These are phyloP conservation scores for Parascedosporium putredinis DNA, from an alignment of 2,329 filamentous ascomycete genomes.

Conservation along the genomic window DNA sequence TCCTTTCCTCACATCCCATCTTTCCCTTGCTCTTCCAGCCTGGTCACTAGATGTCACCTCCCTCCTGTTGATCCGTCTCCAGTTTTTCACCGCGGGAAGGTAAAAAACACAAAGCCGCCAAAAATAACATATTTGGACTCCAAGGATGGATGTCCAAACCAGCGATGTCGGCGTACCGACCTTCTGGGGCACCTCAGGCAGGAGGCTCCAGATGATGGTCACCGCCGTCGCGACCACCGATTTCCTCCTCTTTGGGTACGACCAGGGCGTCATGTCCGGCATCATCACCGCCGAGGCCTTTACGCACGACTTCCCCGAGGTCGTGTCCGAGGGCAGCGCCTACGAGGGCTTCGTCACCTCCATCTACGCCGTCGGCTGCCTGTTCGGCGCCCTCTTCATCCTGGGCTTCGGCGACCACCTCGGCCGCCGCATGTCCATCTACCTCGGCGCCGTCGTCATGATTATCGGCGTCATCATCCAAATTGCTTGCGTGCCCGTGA, in stretches of 20 bases:
- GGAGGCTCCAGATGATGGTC: constrained; percentile 42
- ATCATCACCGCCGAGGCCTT: constrained; percentile 41
- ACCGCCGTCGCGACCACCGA: constrained; percentile 55
- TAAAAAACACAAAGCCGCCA: not conserved
- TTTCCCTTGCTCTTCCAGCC: too few relatives aligned
- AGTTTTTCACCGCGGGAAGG: not conserved
- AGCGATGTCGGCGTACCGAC: constrained; percentile 21
- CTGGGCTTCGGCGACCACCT: constrained; percentile 45
- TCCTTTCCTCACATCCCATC: too few relatives aligned
- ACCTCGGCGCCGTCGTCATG: constrained; percentile 48
- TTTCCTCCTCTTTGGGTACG: constrained; percentile 51
- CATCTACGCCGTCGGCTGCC: constrained; percentile 8
- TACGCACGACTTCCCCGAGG: constrained; percentile 32
- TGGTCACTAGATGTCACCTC: too few relatives aligned
- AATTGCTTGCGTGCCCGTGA: constrained; percentile 40
- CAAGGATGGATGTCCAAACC: not conserved
- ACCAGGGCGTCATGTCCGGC: constrained; percentile 43
- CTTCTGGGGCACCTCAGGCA: constrained; percentile 50
- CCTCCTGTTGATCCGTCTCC: not conserved
- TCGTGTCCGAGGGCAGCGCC: not conserved
- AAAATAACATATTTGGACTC: not conserved
- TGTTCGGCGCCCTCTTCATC: constrained; percentile 8
- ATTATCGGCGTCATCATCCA: constrained; percentile 49
- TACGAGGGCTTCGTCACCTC: constrained; percentile 10
- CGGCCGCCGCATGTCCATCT: constrained; percentile 48